Evolutionary conservation across 108 stramenopile genomes (phyloP).

Genomic region (Nitzschia sp.): DNA sequence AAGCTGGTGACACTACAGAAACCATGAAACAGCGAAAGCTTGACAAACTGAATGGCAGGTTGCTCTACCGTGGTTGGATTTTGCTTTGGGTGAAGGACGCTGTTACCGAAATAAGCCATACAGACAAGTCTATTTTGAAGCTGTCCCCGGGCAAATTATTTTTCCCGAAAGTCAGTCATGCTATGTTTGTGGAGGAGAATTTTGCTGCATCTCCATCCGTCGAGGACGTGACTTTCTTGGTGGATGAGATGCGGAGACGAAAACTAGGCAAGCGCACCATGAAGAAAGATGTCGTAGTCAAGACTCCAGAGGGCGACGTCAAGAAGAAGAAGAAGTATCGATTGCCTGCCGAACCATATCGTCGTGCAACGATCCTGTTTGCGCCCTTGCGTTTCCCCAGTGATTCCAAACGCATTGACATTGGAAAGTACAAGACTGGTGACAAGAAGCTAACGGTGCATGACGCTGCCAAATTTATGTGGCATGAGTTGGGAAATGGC

Average conservation of each 20-base stretch:
- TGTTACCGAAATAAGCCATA: conserved; percentile 37
- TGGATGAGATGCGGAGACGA: conserved; percentile 49
- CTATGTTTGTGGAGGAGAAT: conserved; percentile 66
- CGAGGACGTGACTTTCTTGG: conserved; percentile 69
- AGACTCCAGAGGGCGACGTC: conserved; percentile 6
- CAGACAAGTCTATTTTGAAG: conserved; percentile 57
- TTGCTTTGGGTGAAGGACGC: conserved; percentile 61
- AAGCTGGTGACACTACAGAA: conserved; percentile 11
- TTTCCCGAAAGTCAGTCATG: conserved; percentile 48
- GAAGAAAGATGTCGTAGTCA: conserved; percentile 35
- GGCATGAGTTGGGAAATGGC: conserved; percentile 54
- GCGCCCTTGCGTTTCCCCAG: conserved; percentile 31
- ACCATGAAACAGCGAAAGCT: conserved; percentile 29
- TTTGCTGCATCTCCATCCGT: conserved; percentile 54
- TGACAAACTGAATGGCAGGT: conserved; percentile 57
- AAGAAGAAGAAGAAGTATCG: conserved; percentile 48
- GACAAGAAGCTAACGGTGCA: conserved; percentile 42
- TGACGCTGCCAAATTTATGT: conserved; percentile 62
- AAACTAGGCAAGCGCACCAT: conserved; percentile 36
- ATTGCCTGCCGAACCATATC: conserved; percentile 61
- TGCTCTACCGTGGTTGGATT: conserved; percentile 67
- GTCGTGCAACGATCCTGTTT: conserved; percentile 56
- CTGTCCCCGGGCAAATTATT: conserved; percentile 71
- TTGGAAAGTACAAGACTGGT: conserved; percentile 18
- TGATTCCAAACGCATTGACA: conserved; percentile 12